Evolutionary conservation across 2,329 filamentous ascomycete genomes (phyloP).

Genomic region (Botryotinia globosa): DNA sequence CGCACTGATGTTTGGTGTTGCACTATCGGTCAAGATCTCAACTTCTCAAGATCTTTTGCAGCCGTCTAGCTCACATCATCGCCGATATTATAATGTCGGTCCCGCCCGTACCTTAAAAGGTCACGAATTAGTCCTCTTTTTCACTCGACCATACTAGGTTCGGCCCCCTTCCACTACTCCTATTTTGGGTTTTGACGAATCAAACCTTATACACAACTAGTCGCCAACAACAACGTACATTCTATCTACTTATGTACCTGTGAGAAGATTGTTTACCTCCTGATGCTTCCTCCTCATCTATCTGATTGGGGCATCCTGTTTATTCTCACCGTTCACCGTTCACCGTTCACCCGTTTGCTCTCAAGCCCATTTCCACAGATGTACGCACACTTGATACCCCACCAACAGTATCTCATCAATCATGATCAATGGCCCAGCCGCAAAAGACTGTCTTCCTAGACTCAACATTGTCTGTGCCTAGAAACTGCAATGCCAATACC

Average conservation of each 20-base stretch:
- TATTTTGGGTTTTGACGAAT: not conserved
- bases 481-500: not conserved
- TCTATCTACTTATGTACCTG: not conserved
- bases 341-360: not conserved
- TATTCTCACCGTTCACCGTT: not conserved
- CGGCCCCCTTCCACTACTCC: not conserved
- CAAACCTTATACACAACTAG: constrained; percentile 4
- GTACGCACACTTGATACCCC: not conserved
- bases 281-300: not conserved
- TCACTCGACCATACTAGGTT: not conserved
- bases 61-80: constrained; percentile 5
- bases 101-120: not conserved
- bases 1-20: not conserved
- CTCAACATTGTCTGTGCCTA: not conserved
- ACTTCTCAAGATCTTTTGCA: not conserved
- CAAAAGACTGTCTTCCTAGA: not conserved
- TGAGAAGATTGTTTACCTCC: not conserved
- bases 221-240: not conserved
- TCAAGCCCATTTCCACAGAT: not conserved
- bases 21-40: constrained; percentile 2
- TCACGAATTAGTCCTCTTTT: not conserved
- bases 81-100: not conserved
- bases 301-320: not conserved
- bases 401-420: not conserved
- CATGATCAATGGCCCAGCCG: not conserved